Conservation (phyloP, 2,329 filamentous ascomycete species). For the Calonectria pseudoturangicola region DNA sequence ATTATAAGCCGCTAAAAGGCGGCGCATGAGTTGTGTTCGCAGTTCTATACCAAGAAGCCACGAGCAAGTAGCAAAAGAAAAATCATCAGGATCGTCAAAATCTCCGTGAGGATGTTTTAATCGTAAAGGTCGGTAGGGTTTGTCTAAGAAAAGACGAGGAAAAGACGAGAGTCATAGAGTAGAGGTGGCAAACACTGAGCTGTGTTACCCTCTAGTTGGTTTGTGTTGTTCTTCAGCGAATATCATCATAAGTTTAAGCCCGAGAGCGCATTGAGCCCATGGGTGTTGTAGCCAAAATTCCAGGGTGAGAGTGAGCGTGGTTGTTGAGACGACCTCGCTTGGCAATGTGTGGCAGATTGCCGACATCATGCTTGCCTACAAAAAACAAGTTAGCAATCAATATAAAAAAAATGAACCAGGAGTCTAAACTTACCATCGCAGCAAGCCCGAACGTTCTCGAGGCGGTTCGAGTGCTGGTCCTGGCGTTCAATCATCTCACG, state of each 20-base stretch:
- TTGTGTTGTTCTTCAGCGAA: conserved; percentile 19
- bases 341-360: conserved; percentile 70
- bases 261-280: conserved; percentile 61
- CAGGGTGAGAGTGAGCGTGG: conserved; percentile 60
- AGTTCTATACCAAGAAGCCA: conserved; percentile 42
- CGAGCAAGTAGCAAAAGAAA: conserved; percentile 44
- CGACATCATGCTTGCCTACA: conserved; percentile 84
- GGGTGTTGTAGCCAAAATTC: conserved; percentile 60
- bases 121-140: conserved; percentile 49
- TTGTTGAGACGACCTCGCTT: conserved; percentile 66
- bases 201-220: conserved; percentile 28
- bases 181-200: conserved; percentile 27
- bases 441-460: conserved; percentile 97
- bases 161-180: conserved; percentile 36
- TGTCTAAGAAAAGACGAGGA: conserved; percentile 40
- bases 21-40: conserved; percentile 44
- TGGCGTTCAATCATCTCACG: conserved; percentile 86
- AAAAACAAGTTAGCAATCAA: conserved; percentile 50
- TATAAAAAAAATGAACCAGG: background rate
- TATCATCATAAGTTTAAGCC: conserved; percentile 51
- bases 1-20: conserved; percentile 50
- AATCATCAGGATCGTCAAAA: conserved; percentile 57
- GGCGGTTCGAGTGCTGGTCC: conserved; percentile 83
- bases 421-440: conserved; percentile 86
- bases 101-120: conserved; percentile 53